Percentiles rank a stretch among this genome's conserved stretches.
phyloP scores from a whole-genome alignment of 306 rosid species.

The Lathyrus sativus region DNA sequence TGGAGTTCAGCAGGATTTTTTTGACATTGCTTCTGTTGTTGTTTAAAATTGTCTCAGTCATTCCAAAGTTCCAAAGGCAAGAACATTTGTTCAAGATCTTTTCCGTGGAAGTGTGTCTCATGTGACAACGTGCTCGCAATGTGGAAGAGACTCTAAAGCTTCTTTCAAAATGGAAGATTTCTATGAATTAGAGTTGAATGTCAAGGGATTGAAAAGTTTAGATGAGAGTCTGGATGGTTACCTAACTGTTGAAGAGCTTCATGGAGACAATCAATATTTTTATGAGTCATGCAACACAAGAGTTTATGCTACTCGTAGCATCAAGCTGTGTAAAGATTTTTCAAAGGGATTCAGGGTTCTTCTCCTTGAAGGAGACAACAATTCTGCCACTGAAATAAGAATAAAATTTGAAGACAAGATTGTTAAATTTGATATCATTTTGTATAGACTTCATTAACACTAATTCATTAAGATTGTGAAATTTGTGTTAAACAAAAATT shows the following conservation, averaged over 20 bases:
- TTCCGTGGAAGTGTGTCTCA: conserved; percentile 97
- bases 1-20: conserved; percentile 97
- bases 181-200: conserved; percentile 96
- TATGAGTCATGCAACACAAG: conserved; percentile 85
- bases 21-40: conserved; percentile 84
- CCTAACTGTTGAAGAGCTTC: conserved; percentile 84
- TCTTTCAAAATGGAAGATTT: conserved; percentile 95
- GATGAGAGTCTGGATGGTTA: conserved; percentile 87
- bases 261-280: conserved; percentile 94
- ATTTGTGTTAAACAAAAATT: too few species aligned
- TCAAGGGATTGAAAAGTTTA: conserved; percentile 81
- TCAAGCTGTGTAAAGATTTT: conserved; percentile 81
- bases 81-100: conserved; percentile 90
- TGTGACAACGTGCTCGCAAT: conserved; percentile 91
- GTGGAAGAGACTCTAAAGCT: conserved; percentile 91
- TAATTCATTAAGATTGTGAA: too few species aligned
- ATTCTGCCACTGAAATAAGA: too few species aligned
- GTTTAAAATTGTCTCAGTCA: conserved; percentile 76
- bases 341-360: too few species aligned
- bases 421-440: too few species aligned
- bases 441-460: too few species aligned
- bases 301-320: conserved; percentile 94
- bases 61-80: conserved; percentile 70
- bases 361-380: too few species aligned
- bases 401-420: too few species aligned